Conservation (phyloP, 768 basidiomycete genomes). For the Tricholoma saponaceum region DNA sequence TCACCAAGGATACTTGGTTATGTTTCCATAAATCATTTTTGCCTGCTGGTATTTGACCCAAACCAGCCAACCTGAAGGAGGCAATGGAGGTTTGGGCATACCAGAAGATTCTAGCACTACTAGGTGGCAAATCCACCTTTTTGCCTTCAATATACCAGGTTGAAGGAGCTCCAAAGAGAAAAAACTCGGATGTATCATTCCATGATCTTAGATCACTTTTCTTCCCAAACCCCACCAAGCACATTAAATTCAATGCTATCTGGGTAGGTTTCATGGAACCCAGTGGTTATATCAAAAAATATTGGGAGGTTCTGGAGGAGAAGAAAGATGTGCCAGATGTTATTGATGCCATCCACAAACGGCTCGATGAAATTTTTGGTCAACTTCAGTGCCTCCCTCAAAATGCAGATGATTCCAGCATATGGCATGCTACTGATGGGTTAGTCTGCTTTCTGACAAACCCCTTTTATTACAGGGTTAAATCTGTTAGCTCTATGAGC, state of each 20-base stretch:
- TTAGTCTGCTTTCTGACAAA: neutral
- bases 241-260: neutral
- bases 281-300: neutral
- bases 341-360: neutral
- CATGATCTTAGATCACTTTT: neutral
- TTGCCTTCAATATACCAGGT: neutral
- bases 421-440: neutral
- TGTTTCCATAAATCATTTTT: neutral
- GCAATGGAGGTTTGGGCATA: neutral
- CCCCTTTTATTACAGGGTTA: neutral
- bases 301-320: neutral
- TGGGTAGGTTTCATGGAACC: neutral
- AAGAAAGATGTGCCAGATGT: neutral
- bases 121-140: neutral
- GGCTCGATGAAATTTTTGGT: neutral
- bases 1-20: neutral
- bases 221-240: neutral
- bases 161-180: neutral
- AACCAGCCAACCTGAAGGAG: neutral
- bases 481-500: neutral
- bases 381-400: neutral
- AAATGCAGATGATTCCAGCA: neutral
- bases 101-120: neutral
- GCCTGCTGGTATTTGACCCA: neutral
- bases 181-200: neutral